A percentile compares a stretch with the other conserved stretches of the same genome.
Evolutionary conservation across 1,139 yeast species (phyloP).

Genomic region (Geotrichum citri-aurantii): DNA sequence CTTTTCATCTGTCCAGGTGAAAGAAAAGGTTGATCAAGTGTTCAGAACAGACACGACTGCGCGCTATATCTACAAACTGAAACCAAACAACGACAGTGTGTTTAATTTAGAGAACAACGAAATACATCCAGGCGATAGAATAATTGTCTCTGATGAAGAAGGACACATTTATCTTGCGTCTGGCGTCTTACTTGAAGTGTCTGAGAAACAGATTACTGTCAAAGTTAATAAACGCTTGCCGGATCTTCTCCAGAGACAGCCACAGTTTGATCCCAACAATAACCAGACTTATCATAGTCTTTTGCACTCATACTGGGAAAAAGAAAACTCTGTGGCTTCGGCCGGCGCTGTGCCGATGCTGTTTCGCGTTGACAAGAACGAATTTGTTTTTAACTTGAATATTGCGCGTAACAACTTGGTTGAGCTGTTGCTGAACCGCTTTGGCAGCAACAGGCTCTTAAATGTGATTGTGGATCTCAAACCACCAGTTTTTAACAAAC

Average conservation of each 20-base stretch:
- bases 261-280: conserved; percentile 40
- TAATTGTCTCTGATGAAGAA: conserved; percentile 70
- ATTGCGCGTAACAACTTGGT: conserved; percentile 71
- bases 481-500: conserved; percentile 41
- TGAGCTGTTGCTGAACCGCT: conserved; percentile 56
- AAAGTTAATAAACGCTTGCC: conserved; percentile 49
- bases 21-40: background rate
- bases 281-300: conserved; percentile 51
- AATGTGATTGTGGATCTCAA: conserved; percentile 55
- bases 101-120: conserved; percentile 21
- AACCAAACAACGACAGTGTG: conserved; percentile 16
- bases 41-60: conserved; percentile 1
- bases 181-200: conserved; percentile 50
- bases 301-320: conserved; percentile 26
- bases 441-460: conserved; percentile 54
- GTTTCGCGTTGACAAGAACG: conserved; percentile 77
- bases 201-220: conserved; percentile 35
- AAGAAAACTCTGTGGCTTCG: background rate
- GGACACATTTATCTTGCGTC: conserved; percentile 73
- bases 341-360: conserved; percentile 20
- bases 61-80: conserved; percentile 21
- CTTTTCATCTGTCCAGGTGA: conserved; percentile 32
- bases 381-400: conserved; percentile 67
- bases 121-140: conserved; percentile 33
- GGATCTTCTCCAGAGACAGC: conserved; percentile 40